Percentiles rank a stretch among this genome's conserved stretches.
These are phyloP conservation scores for Blastomyces percursus DNA, from an alignment of 2,329 filamentous ascomycete genomes.

Conservation along the genomic window DNA sequence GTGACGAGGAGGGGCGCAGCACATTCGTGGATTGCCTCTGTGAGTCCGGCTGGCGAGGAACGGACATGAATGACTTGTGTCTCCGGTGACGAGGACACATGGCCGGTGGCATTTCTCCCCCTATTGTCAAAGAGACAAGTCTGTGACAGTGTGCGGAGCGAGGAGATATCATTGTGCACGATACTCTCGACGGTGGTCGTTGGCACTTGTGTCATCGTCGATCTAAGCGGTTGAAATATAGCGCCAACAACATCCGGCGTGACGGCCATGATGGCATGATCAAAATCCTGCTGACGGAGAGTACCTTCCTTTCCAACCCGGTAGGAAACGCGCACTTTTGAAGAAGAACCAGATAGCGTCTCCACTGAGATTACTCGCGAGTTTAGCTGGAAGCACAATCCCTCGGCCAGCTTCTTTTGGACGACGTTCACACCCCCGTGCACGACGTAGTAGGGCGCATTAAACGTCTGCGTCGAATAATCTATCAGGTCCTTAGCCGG, in stretches of 20 bases:
- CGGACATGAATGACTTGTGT: slow-evolving; percentile 29
- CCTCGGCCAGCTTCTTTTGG: slow-evolving; percentile 36
- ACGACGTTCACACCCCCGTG: slow-evolving; percentile 41
- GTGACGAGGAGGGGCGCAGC: slow-evolving; percentile 43
- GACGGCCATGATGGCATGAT: slow-evolving; percentile 45
- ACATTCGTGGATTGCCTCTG: slow-evolving; percentile 45
- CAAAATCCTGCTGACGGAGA: slow-evolving; percentile 31
- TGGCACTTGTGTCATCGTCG: slow-evolving; percentile 36
- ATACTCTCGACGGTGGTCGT: slow-evolving; percentile 41
- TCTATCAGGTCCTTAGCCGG: slow-evolving; percentile 44
- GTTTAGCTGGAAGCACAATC: slow-evolving; percentile 35
- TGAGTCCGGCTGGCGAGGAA: slow-evolving; percentile 26
- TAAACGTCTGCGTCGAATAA: slow-evolving; percentile 40
- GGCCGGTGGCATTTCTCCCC: slow-evolving; percentile 11
- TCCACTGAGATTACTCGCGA: slow-evolving; percentile 18
- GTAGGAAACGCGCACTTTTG: slow-evolving; percentile 17
- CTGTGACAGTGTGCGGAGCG: not conserved
- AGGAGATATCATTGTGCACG: slow-evolving; percentile 31
- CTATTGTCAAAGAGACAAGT: slow-evolving; percentile 8
- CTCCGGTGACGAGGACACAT: slow-evolving; percentile 3
- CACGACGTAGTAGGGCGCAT: slow-evolving; percentile 43
- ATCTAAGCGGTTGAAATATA: slow-evolving; percentile 37
- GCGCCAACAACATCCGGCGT: slow-evolving; percentile 43
- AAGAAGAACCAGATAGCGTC: not conserved
- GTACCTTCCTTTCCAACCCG: not conserved